Evolutionary conservation across 257 asterid genomes (phyloP).

Genomic region (Leonotis leonurus): DNA sequence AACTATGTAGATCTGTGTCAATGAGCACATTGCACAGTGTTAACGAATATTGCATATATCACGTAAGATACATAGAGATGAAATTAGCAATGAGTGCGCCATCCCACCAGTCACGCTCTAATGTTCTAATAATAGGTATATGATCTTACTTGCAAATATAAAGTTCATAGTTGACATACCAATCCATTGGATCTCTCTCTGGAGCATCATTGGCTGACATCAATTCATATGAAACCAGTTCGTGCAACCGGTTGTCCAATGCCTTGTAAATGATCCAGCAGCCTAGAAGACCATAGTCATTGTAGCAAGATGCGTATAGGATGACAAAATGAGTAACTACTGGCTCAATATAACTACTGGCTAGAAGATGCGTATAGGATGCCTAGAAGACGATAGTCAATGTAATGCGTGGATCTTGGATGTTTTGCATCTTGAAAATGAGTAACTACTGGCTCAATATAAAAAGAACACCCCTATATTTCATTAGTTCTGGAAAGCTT

Average conservation of each 20-base stretch:
- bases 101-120: neutral
- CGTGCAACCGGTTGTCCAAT: slow-evolving; percentile 43
- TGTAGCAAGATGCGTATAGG: slow-evolving; percentile 7
- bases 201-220: slow-evolving; percentile 98
- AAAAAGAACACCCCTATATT: neutral
- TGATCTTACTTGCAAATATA: neutral
- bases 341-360: too few species aligned
- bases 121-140: neutral
- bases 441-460: neutral
- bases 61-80: neutral
- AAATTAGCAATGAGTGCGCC: neutral
- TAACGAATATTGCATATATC: too few species aligned
- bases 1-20: neutral
- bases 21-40: too few species aligned
- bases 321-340: neutral
- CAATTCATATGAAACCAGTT: slow-evolving; percentile 69
- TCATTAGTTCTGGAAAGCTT: neutral
- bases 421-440: neutral
- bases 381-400: too few species aligned
- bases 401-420: neutral
- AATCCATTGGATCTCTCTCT: slow-evolving; percentile 93
- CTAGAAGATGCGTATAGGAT: too few species aligned
- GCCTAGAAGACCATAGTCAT: slow-evolving; percentile 40
- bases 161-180: slow-evolving; percentile 42
- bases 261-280: slow-evolving; percentile 81